These are phyloP conservation scores for Suillus subaureus DNA, from an alignment of 768 basidiomycete species.

Conservation along the genomic window DNA sequence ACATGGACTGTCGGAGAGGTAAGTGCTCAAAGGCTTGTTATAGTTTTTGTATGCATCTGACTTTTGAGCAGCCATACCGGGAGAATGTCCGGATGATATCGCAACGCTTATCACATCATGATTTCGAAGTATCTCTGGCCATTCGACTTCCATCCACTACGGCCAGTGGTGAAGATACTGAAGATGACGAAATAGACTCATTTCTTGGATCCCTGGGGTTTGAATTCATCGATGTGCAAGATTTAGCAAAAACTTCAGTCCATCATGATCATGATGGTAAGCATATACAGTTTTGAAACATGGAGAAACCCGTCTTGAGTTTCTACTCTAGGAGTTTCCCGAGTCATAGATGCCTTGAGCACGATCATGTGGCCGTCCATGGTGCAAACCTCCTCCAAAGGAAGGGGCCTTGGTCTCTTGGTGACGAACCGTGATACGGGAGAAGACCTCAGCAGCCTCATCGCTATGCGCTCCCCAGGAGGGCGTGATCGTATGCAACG, in stretches of 20 bases:
- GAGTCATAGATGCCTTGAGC: slow-evolving; percentile 77
- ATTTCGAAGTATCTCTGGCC: slow-evolving; percentile 74
- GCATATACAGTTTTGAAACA: background rate
- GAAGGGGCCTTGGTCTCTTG: slow-evolving; percentile 4
- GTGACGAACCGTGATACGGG: background rate
- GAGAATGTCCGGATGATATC: slow-evolving; percentile 55
- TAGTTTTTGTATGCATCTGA: background rate
- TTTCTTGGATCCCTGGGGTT: slow-evolving; percentile 72
- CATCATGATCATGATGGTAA: slow-evolving; percentile 21
- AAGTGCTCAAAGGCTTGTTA: slow-evolving; percentile 20
- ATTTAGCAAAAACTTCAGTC: slow-evolving; percentile 9
- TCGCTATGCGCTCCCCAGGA: slow-evolving; percentile 13
- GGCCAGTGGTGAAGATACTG: slow-evolving; percentile 45
- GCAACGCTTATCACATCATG: slow-evolving; percentile 48
- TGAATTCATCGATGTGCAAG: slow-evolving; percentile 64
- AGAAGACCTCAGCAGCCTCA: slow-evolving; percentile 12
- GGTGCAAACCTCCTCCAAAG: slow-evolving; percentile 36
- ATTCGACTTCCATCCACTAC: slow-evolving; percentile 49
- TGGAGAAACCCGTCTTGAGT: background rate
- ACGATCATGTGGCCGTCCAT: slow-evolving; percentile 91
- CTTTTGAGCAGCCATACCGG: slow-evolving; percentile 51
- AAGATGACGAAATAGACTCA: slow-evolving; percentile 52
- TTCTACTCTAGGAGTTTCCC: slow-evolving; percentile 49
- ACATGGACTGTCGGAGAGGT: slow-evolving; percentile 74
- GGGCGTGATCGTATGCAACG: slow-evolving; percentile 40